A percentile compares a stretch with the other conserved stretches of the same genome.
Evolutionary conservation across 805 yeast genomes (phyloP).

Genomic region (Ogataea haglerorum): DNA sequence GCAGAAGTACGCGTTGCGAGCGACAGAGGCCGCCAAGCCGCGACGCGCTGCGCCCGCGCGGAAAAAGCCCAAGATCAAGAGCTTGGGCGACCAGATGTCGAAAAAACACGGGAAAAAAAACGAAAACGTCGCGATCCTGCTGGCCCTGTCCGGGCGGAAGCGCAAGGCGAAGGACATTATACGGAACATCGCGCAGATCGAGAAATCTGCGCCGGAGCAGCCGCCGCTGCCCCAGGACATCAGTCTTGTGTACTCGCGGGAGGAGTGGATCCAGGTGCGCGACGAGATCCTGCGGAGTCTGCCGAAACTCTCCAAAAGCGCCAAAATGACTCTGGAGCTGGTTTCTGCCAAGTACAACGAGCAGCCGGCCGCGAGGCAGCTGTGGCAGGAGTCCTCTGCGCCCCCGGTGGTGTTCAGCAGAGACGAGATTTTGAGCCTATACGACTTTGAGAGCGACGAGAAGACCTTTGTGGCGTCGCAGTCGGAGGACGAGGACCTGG

Average conservation of each 20-base stretch:
- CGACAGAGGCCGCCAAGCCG: neutral
- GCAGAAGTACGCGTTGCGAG: slow-evolving; percentile 10
- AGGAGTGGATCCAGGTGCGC: slow-evolving; percentile 30
- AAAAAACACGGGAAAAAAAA: slow-evolving; percentile 16
- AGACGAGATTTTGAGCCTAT: slow-evolving; percentile 18
- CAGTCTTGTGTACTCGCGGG: slow-evolving; percentile 24
- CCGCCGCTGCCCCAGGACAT: slow-evolving; percentile 7
- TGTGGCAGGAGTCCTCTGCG: slow-evolving; percentile 20
- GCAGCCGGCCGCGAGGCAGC: slow-evolving; percentile 3
- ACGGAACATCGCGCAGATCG: slow-evolving; percentile 19
- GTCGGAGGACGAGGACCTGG: slow-evolving; percentile 12
- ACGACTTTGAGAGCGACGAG: slow-evolving; percentile 17
- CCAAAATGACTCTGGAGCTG: slow-evolving; percentile 24
- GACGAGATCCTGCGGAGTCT: slow-evolving; percentile 21
- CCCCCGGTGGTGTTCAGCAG: slow-evolving; percentile 18
- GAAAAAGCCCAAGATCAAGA: slow-evolving; percentile 16
- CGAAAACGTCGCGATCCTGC: slow-evolving; percentile 19
- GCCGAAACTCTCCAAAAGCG: slow-evolving; percentile 26
- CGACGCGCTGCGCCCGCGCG: slow-evolving; percentile 2
- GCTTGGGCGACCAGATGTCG: slow-evolving; percentile 25
- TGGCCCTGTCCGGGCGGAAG: slow-evolving; percentile 31
- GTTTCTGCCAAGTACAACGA: slow-evolving; percentile 23
- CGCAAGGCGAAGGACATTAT: slow-evolving; percentile 29
- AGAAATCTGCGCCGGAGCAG: slow-evolving; percentile 4
- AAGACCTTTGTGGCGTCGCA: slow-evolving; percentile 18